Evolutionary conservation across 23 red algal species (phyloP).

Genomic region (Gracilaria caudata): DNA sequence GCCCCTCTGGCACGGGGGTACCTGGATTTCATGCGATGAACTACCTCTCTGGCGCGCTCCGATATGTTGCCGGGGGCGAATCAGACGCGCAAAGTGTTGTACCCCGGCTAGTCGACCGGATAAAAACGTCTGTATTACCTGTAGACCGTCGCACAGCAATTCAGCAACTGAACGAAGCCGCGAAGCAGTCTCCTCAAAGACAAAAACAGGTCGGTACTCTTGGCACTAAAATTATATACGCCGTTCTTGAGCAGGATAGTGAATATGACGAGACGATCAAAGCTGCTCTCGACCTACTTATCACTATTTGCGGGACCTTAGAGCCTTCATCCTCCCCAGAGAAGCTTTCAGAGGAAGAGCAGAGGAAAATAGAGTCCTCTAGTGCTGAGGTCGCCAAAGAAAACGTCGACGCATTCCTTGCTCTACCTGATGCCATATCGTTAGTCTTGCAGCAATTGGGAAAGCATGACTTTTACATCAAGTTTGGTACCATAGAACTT

Average conservation of each 20-base stretch:
- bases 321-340: conserved; percentile 35
- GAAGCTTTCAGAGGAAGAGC: not conserved
- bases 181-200: conserved; percentile 29
- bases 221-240: conserved; percentile 68
- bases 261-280: conserved; percentile 74
- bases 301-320: conserved; percentile 61
- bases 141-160: conserved; percentile 80
- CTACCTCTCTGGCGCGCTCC: conserved; percentile 82
- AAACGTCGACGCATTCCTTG: conserved; percentile 70
- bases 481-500: conserved; percentile 82
- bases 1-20: conserved; percentile 2
- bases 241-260: conserved; percentile 95
- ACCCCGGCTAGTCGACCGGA: conserved; percentile 80
- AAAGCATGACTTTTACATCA: conserved; percentile 85
- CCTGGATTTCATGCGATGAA: conserved; percentile 55
- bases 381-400: conserved; percentile 33
- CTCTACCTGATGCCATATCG: conserved; percentile 42
- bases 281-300: conserved; percentile 78
- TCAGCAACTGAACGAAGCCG: conserved; percentile 64
- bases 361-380: not conserved
- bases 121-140: conserved; percentile 76
- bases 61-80: conserved; percentile 90
- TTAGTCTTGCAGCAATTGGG: conserved; percentile 76
- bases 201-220: conserved; percentile 68
- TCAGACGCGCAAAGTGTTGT: conserved; percentile 59